Evolutionary conservation across 768 basidiomycete genomes (phyloP).

Genomic region (Termitomyces bulborhizus): DNA sequence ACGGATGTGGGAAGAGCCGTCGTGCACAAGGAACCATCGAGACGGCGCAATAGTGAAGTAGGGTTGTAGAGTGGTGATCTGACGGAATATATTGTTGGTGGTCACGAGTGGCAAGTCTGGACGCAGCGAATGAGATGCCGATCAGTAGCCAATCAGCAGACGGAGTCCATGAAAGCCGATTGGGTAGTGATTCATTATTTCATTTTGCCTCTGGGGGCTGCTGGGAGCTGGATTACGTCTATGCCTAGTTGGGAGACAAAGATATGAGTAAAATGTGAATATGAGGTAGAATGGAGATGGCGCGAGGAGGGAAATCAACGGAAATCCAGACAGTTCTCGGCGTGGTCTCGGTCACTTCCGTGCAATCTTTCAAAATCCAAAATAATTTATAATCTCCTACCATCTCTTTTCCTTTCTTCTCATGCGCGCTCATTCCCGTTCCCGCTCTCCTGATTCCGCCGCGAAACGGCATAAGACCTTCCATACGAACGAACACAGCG

Average conservation of each 20-base stretch:
- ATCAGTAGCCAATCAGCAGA: neutral
- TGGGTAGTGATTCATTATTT: neutral
- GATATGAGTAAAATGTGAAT: neutral
- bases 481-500: constrained; percentile 20
- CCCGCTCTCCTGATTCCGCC: constrained; percentile 18
- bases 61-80: neutral
- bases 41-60: neutral
- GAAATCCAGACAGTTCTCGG: constrained; percentile 5
- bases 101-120: neutral
- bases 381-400: constrained; percentile 8
- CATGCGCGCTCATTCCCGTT: constrained; percentile 25
- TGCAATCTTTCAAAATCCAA: neutral
- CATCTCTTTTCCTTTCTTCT: neutral
- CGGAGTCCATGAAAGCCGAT: neutral
- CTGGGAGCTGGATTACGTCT: neutral
- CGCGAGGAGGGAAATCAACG: neutral
- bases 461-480: constrained; percentile 24
- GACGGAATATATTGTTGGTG: neutral
- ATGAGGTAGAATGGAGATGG: neutral
- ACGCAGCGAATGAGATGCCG: neutral
- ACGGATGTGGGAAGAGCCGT: neutral
- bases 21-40: neutral
- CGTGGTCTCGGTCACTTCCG: constrained; percentile 11
- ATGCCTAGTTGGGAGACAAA: neutral
- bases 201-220: neutral